These are phyloP conservation scores for Solanum medicagineum DNA, from an alignment of 257 asterid species.

Conservation along the genomic window DNA sequence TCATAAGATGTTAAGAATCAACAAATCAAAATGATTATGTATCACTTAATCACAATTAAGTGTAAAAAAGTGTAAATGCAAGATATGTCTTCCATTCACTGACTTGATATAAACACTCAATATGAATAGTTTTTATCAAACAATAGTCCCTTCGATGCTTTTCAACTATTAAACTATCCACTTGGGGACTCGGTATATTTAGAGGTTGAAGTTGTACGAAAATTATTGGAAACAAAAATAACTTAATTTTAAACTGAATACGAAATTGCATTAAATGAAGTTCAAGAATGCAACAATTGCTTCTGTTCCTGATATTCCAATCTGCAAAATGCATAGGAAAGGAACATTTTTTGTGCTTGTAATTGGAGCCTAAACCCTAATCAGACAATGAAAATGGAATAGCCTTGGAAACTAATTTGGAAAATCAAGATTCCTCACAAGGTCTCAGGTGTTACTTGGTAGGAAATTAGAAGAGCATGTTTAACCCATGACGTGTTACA, in stretches of 20 bases:
- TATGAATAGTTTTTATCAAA: not conserved
- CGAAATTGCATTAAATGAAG: not conserved
- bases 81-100: not conserved
- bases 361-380: not conserved
- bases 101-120: not conserved
- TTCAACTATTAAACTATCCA: not conserved
- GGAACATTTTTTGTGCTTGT: not conserved
- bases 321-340: not conserved
- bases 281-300: not conserved
- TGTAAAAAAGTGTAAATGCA: not conserved
- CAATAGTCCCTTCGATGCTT: not conserved
- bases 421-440: not conserved
- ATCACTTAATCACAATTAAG: not conserved
- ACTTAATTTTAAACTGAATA: not conserved
- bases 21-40: not conserved
- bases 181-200: not conserved
- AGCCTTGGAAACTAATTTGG: not conserved
- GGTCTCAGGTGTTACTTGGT: too few relatives aligned
- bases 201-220: not conserved
- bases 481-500: too few relatives aligned
- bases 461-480: too few relatives aligned
- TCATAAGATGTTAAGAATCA: not conserved
- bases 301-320: not conserved
- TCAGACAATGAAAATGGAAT: not conserved
- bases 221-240: not conserved